Evolutionary conservation across 345 rosid species (phyloP), one percentile per base, ranked within the genome.

Genomic region (Hibiscus syriacus): DNA sequence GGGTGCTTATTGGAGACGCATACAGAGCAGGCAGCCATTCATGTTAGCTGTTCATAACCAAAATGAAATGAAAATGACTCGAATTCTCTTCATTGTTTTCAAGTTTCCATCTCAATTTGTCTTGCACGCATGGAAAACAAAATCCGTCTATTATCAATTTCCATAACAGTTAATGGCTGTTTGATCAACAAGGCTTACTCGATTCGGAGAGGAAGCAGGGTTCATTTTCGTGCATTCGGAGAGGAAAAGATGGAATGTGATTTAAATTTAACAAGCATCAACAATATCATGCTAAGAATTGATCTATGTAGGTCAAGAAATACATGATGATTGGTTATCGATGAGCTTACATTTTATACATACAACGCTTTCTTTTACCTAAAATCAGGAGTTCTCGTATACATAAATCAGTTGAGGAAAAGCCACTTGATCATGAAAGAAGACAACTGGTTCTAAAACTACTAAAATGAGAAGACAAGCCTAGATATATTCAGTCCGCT

Each of bases 301-400:
- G 50, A 55, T 72, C 32, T 6, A 14, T 29, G 26, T 11, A 9
- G 61, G 38, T 20, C 12, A 56, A 49, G 38, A 72, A 56, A 69
- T 53, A 32, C 67, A 68, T 22, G 60, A 26, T 70, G 26, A 54
- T 59, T n/a, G n/a, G n/a, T n/a, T n/a, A n/a, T n/a, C n/a, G 55
- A 53, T 61, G 74, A 72, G 53, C 61, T 68, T 77, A 73, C 67
- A 71, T 73, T 77, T 75, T 72, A 77, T 71, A 83, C 66, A 72
- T 46, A 73, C 79, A 74, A 53, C 49, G 52, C 76, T 79, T 81
- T 66, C 70, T 58, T 76, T 76, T 57, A 68, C 78, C 75, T 65
- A 41, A 61, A 38, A 61, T 1, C 7, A 7, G 36, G 36, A 5
- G 17, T 41, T 14, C n/a, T n/a, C n/a, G 66, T 23, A 62, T 62